Percentiles rank a stretch among this genome's conserved stretches.
Evolutionary conservation across 2,329 filamentous ascomycete genomes (phyloP).

Genomic region (Neonectria neomacrospora): DNA sequence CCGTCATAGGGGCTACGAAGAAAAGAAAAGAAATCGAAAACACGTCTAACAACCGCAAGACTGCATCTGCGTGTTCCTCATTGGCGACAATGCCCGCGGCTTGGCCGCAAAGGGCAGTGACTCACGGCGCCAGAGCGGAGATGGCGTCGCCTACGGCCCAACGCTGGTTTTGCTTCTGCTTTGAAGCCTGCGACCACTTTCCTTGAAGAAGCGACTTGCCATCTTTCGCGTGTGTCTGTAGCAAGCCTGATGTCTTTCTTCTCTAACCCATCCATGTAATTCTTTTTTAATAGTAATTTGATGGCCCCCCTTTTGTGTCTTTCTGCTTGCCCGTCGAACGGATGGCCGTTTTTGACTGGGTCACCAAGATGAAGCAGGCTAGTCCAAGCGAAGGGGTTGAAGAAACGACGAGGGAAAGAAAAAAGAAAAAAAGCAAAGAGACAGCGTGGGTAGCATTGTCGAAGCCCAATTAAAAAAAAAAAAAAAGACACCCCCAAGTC

Average conservation of each 20-base stretch:
- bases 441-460: not conserved
- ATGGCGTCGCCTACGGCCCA: not conserved
- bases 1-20: not conserved
- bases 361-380: constrained; percentile 24
- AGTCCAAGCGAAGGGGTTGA: constrained; percentile 17
- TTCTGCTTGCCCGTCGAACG: not conserved
- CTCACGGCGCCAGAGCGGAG: not conserved
- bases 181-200: constrained; percentile 1
- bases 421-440: not conserved
- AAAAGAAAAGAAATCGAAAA: not conserved
- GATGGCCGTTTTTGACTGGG: constrained; percentile 8
- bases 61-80: not conserved
- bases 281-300: no score
- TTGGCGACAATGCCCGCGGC: constrained; percentile 8
- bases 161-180: not conserved
- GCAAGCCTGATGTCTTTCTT: not conserved
- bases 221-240: not conserved
- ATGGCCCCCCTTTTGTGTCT: not conserved
- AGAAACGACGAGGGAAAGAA: not conserved
- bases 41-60: no score
- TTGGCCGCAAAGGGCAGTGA: constrained; percentile 6
- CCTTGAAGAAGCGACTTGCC: constrained; percentile 2
- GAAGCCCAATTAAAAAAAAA: not conserved
- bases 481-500: not conserved
- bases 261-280: not conserved